Evolutionary conservation across 2,329 filamentous ascomycete species (phyloP).

Genomic region (Pseudogymnoascus sp.): DNA sequence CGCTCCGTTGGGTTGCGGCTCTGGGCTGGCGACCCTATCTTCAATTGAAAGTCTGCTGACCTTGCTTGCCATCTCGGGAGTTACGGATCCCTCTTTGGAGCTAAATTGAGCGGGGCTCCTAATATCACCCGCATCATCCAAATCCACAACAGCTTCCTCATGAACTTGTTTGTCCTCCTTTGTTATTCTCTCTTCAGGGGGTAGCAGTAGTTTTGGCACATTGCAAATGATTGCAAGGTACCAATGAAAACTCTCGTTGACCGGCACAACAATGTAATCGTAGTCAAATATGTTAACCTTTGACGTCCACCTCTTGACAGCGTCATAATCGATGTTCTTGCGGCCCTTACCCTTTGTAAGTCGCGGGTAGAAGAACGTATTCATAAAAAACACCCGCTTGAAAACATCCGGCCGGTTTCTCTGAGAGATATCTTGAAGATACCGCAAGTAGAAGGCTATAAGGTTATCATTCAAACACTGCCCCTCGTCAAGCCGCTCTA

Average conservation of each 20-base stretch:
- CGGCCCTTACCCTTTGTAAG: conserved; percentile 53
- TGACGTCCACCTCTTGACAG: conserved; percentile 79
- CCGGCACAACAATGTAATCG: conserved; percentile 84
- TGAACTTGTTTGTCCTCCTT: neutral
- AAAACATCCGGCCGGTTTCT: conserved; percentile 45
- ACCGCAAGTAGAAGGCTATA: conserved; percentile 77
- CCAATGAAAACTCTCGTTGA: conserved; percentile 85
- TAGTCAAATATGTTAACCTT: conserved; percentile 75
- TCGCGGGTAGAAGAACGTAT: conserved; percentile 81
- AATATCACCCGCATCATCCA: neutral
- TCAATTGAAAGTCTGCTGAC: conserved; percentile 11
- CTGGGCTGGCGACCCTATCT: conserved; percentile 15
- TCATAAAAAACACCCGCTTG: conserved; percentile 75
- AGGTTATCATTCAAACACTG: conserved; percentile 90
- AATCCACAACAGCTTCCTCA: conserved; percentile 8
- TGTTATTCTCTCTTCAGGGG: neutral
- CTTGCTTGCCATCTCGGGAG: conserved; percentile 14
- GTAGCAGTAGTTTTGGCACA: conserved; percentile 49
- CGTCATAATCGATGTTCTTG: conserved; percentile 69
- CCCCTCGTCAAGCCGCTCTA: conserved; percentile 69
- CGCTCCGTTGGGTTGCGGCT: conserved; percentile 13
- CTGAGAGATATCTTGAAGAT: conserved; percentile 54
- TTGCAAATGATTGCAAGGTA: conserved; percentile 95
- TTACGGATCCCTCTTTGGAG: neutral
- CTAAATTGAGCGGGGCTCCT: neutral